phyloP scores from a whole-genome alignment of 371 early-diverging fungal genomes.

The Mucor ambiguus region DNA sequence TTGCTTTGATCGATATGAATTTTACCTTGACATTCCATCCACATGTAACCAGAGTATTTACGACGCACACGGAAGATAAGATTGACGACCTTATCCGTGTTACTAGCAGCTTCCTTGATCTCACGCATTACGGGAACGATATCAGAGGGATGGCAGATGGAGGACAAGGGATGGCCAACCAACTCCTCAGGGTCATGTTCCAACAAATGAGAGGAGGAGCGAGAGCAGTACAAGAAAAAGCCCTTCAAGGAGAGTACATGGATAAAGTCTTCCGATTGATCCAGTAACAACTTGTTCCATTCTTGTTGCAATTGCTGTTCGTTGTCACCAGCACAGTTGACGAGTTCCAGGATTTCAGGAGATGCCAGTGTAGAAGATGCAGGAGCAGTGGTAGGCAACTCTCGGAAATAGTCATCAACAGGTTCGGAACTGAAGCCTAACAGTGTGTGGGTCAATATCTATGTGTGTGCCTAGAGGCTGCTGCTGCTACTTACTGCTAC shows the following conservation, averaged over 20 bases:
- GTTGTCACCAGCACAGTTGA: conserved; percentile 33
- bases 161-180: conserved; percentile 55
- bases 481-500: conserved; percentile 14
- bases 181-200: conserved; percentile 60
- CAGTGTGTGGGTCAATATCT: not conserved
- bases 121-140: conserved; percentile 67
- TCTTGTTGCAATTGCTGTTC: conserved; percentile 35
- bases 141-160: conserved; percentile 68
- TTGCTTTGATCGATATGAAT: conserved; percentile 59
- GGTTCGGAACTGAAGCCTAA: conserved; percentile 25
- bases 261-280: conserved; percentile 57
- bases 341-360: conserved; percentile 28
- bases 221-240: conserved; percentile 62
- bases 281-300: conserved; percentile 46
- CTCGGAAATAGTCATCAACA: conserved; percentile 43
- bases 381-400: conserved; percentile 29
- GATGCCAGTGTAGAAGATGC: conserved; percentile 12
- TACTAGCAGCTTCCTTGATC: conserved; percentile 47
- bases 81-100: conserved; percentile 40
- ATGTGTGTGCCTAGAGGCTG: not conserved
- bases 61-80: conserved; percentile 62
- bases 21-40: conserved; percentile 66
- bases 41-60: conserved; percentile 59
- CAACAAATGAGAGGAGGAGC: conserved; percentile 46
- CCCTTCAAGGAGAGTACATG: conserved; percentile 68